A percentile compares a stretch with the other conserved stretches of the same genome.
These are phyloP conservation scores for Flammula alnicola DNA, from an alignment of 1,284 basidiomycete species.

Conservation along the genomic window DNA sequence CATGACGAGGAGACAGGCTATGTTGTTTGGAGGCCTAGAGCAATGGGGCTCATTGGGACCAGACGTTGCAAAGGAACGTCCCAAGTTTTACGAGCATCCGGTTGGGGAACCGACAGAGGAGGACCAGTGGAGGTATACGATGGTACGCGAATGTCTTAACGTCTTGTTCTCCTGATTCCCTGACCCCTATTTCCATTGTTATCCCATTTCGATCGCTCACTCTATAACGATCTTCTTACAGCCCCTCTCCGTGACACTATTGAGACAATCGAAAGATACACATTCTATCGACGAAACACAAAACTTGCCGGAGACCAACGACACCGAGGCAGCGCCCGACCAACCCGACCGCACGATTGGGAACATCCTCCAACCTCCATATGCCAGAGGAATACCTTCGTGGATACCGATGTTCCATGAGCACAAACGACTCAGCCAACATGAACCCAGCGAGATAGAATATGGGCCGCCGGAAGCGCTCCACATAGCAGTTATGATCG, in stretches of 20 bases:
- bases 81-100: constrained; percentile 19
- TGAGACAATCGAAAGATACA: constrained; percentile 3
- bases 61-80: constrained; percentile 7
- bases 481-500: constrained; percentile 35
- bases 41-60: constrained; percentile 11
- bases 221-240: not conserved
- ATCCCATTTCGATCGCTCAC: not conserved
- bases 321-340: no score
- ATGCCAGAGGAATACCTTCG: not conserved
- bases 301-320: constrained; percentile 4
- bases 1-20: constrained; percentile 20
- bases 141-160: not conserved
- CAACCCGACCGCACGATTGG: not conserved
- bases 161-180: not conserved
- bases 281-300: not conserved
- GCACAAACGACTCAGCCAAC: not conserved
- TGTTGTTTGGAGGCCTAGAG: constrained; percentile 5
- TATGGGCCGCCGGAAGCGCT: constrained; percentile 19
- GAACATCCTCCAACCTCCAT: not conserved
- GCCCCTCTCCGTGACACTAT: constrained; percentile 5
- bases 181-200: not conserved
- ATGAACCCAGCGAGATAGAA: not conserved
- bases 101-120: constrained; percentile 5
- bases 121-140: constrained; percentile 14
- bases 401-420: not conserved